phyloP scores from a whole-genome alignment of 257 asterid species.

The Coffea eugenioides region DNA sequence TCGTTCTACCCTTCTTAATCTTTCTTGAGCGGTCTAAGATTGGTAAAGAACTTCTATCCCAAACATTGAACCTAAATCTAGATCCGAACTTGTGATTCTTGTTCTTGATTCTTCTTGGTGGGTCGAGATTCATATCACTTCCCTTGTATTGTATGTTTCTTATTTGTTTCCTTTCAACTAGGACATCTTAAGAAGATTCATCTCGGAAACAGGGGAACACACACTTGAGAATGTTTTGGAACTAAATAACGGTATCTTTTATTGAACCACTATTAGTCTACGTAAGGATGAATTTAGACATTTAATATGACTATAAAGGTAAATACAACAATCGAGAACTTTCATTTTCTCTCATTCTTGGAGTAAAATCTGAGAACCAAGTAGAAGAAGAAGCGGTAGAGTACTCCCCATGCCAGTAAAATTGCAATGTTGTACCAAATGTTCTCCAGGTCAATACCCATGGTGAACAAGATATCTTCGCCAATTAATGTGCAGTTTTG shows the following conservation, averaged over 20 bases:
- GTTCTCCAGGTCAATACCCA: conserved; percentile 32
- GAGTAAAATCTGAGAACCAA: conserved; percentile 40
- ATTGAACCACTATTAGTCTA: background rate
- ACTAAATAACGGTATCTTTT: background rate
- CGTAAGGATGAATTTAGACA: background rate
- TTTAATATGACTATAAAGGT: background rate
- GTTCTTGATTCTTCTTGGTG: too few relatives aligned
- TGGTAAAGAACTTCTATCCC: too few relatives aligned
- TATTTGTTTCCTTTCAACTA: too few relatives aligned
- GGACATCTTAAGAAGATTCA: background rate
- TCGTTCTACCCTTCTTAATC: too few relatives aligned
- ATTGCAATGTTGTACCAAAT: conserved; percentile 35
- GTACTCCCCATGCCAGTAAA: conserved; percentile 39
- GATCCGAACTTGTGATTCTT: too few relatives aligned
- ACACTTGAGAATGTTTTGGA: background rate
- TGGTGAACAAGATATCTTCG: conserved; percentile 63
- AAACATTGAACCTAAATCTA: too few relatives aligned
- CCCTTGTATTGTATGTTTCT: too few relatives aligned
- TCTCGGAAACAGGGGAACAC: background rate
- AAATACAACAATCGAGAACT: too few relatives aligned
- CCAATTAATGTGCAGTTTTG: conserved; percentile 59
- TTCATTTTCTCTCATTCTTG: conserved; percentile 35
- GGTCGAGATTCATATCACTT: too few relatives aligned
- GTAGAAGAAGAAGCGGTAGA: conserved; percentile 34
- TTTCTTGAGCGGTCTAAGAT: too few relatives aligned